Evolutionary conservation across 2,329 filamentous ascomycete genomes (phyloP).

Genomic region (Didymella arachidicola): DNA sequence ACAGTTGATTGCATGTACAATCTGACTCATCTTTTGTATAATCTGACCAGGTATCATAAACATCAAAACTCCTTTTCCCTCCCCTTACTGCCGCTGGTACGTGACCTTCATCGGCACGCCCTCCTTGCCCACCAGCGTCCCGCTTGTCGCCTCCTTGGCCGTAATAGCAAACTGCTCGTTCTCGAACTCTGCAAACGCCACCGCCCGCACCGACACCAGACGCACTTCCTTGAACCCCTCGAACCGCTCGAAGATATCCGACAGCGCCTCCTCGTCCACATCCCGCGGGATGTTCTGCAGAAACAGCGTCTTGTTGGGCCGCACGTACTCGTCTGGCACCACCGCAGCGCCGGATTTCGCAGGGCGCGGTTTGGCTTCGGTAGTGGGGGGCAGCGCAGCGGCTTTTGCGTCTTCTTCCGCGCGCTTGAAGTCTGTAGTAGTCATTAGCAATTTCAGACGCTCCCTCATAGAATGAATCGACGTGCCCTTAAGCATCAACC

Average conservation of each 20-base stretch:
- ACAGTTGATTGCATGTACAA: too few relatives aligned
- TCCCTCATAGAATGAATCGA: neutral
- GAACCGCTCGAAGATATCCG: conserved; percentile 83
- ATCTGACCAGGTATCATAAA: conserved; percentile 16
- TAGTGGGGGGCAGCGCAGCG: conserved; percentile 70
- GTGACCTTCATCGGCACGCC: conserved; percentile 89
- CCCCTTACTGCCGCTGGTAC: conserved; percentile 82
- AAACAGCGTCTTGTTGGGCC: conserved; percentile 96
- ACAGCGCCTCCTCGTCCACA: conserved; percentile 81
- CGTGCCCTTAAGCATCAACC: conserved; percentile 88
- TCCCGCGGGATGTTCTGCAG: conserved; percentile 90
- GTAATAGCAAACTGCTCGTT: conserved; percentile 86
- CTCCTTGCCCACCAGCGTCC: conserved; percentile 78
- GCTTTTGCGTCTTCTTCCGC: conserved; percentile 81
- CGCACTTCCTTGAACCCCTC: conserved; percentile 94
- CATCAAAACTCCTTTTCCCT: conserved; percentile 30
- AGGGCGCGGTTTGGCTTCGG: conserved; percentile 62
- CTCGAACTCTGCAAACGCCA: conserved; percentile 97
- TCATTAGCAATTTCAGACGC: neutral
- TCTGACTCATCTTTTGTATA: neutral
- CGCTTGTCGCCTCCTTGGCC: conserved; percentile 91
- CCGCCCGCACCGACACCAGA: conserved; percentile 84
- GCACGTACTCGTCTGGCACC: conserved; percentile 96
- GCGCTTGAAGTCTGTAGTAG: conserved; percentile 72
- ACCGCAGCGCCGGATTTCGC: conserved; percentile 74